Conservation (phyloP, 345 rosid genomes). For the Heritiera fomes region DNA sequence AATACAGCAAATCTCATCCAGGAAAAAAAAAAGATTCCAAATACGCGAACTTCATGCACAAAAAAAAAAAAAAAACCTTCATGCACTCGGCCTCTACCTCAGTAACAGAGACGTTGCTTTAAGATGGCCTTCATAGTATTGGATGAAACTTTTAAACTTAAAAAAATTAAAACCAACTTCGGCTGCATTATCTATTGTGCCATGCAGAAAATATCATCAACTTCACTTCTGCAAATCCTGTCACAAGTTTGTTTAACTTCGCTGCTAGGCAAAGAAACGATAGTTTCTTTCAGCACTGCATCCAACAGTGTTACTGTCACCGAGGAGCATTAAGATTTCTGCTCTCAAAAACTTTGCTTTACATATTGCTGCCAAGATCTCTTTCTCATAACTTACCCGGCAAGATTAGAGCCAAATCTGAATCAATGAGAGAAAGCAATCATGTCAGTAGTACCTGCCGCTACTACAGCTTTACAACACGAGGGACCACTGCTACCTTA, state of each 20-base stretch:
- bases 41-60: not conserved
- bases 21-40: not conserved
- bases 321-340: not conserved
- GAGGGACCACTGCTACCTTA: slow-evolving; percentile 33
- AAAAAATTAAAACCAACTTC: not conserved
- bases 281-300: not conserved
- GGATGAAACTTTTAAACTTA: not conserved
- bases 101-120: not conserved
- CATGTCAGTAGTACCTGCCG: not conserved
- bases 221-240: not conserved
- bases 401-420: not conserved
- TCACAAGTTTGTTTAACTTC: not conserved
- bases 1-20: slow-evolving; percentile 5
- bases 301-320: not conserved
- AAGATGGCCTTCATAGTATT: not conserved
- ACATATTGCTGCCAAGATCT: not conserved
- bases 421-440: not conserved
- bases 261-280: not conserved
- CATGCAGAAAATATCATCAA: not conserved
- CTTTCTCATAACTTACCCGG: not conserved
- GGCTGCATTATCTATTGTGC: not conserved
- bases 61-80: no score
- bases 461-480: slow-evolving; percentile 27
- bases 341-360: not conserved
- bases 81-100: not conserved